Evolutionary conservation across 257 asterid species (phyloP), one percentile per base, ranked within the genome.

Genomic region (Verbena officinalis): DNA sequence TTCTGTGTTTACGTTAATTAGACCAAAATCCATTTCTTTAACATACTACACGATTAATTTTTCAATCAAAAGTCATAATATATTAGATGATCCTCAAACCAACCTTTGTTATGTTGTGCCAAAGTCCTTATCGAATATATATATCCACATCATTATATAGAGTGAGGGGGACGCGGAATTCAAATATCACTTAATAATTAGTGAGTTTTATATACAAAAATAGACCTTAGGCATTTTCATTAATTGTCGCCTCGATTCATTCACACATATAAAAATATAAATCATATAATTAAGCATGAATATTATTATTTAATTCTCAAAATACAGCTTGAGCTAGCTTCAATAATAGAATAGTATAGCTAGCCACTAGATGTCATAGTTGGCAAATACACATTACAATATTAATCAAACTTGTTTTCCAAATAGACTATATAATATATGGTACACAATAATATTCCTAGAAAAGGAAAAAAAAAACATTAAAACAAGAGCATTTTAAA

Each of bases 211-310:
- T 51, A 12, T 34, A 22, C 57, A 34, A 22, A 11, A 51, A 9
- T 51, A 51, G 56, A 51, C 57, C 57, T 22, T 51, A 21, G 36
- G 19, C 36, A 5, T 22, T 51, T 49, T 22, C 57, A 24, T 22
- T n/a, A n/a, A n/a, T n/a, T 51, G 57, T 51, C 57, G 57, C 57
- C 19, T 51, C 12, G 36, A 51, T 51, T 51, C 57, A 22, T 54
- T 14, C 22, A 52, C 38, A 24, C 0, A 10, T 52, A n/a, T n/a
- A n/a, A n/a, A n/a, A n/a, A n/a, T n/a, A n/a, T n/a, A n/a, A n/a
- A n/a, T n/a, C n/a, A n/a, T n/a, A n/a, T n/a, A n/a, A n/a, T n/a
- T n/a, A 22, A 31, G 36, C 7, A 52, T 52, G 19, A 52, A 52
- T 52, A 52, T 23, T 36, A 36, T 36, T 36, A 30, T 30, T 30